Conservation (phyloP, 306 rosid species). For the Leucaena leucocephala region DNA sequence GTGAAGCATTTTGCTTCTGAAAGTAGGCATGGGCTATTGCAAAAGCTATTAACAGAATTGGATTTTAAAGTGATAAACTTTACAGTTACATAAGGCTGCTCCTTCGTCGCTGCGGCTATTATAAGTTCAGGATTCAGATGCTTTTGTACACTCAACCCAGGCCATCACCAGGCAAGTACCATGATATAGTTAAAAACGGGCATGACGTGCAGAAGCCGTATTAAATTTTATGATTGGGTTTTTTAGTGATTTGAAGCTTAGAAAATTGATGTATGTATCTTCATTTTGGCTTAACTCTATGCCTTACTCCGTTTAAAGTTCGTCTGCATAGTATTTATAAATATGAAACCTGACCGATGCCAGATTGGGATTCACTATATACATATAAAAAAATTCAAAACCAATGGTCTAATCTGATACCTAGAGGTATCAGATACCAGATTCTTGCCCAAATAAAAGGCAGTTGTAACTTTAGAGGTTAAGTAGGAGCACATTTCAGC, state of each 20-base stretch:
- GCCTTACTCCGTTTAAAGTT: neutral
- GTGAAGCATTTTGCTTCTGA: conserved; percentile 28
- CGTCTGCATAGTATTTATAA: neutral
- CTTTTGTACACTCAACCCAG: conserved; percentile 24
- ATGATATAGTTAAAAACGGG: conserved; percentile 11
- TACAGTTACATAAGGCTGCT: conserved; percentile 32
- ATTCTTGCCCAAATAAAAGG: neutral
- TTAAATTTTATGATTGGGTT: conserved; percentile 16
- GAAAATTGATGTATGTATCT: neutral
- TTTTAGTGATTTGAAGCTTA: conserved; percentile 12
- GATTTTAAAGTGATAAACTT: neutral
- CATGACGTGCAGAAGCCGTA: conserved; percentile 28
- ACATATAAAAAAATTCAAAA: neutral
- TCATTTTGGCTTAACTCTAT: neutral
- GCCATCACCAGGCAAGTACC: conserved; percentile 26
- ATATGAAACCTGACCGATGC: conserved; percentile 4
- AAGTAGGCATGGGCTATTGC: neutral
- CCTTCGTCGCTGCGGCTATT: neutral
- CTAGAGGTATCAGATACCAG: neutral
- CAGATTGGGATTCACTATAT: conserved; percentile 1
- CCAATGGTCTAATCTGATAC: neutral
- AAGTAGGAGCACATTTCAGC: neutral
- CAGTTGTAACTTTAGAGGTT: neutral
- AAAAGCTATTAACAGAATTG: neutral
- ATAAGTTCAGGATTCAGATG: conserved; percentile 26